Base-by-base conservation (phyloP, 1,284 basidiomycete genomes). In the Hymenochaete sp. region DNA sequence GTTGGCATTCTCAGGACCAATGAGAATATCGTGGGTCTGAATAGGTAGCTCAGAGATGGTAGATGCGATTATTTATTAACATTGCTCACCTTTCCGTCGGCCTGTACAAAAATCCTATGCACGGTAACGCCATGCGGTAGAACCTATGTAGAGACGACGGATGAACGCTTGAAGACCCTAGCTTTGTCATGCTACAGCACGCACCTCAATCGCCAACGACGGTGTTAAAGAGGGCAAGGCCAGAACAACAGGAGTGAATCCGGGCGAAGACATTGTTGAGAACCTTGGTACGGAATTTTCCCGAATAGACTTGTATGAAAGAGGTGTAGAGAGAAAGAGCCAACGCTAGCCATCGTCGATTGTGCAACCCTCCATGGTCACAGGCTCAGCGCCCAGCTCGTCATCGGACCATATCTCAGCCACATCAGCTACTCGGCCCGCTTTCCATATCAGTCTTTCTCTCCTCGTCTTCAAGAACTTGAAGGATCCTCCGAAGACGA, bases 21-120 rank as follows among this genome's bases (percentile, higher is more conserved):
- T 68, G 38, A 86, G 72, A 49, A 86, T 72, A 59, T 85, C 82
- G 62, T 84, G 79, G 7, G 78, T 81, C 79, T 83, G 16, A 4
- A 27, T 42, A 32, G 22, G 27, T 31, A 44, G 31, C 38, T 32
- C 18, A 10, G 32, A n/a, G 21, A 6, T 35, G 19, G 18, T 31
- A 7, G 33, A 24, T 19, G 45, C 31, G 19, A 21, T n/a, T 38
- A 25, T 40, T 19, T 25, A 56, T 69, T n/a, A n/a, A n/a, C n/a
- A n/a, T n/a, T n/a, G 29, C 22, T 16, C 53, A 78, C 80, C 59
- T 70, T 71, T 38, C 79, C 81, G 55, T 77, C 73, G 38, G 71
- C 71, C 55, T 80, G 75, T 22, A 82, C 72, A 52, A 76, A 69
- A 52, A 84, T 62, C 29, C 73, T 71, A 56, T 84, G 78, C 47